phyloP scores from a whole-genome alignment of 495 filamentous ascomycete genomes.

The Stereocaulon alpinum region DNA sequence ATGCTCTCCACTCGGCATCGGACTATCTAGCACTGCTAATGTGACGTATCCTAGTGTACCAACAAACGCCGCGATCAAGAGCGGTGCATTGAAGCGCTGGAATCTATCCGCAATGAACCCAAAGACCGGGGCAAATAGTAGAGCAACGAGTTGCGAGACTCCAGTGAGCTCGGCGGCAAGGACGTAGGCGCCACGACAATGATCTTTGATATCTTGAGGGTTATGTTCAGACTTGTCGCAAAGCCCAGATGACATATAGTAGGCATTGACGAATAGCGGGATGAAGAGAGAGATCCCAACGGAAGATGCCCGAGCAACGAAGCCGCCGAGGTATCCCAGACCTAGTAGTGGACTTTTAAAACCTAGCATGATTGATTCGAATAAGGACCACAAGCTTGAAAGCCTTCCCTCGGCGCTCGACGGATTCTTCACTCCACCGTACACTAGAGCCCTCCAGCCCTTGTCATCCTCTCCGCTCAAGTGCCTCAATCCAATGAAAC shows the following conservation, averaged over 20 bases:
- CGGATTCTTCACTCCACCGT: background rate
- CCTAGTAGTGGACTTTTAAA: conserved; percentile 65
- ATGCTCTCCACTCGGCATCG: conserved; percentile 50
- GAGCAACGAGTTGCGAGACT: conserved; percentile 72
- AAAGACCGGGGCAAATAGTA: conserved; percentile 77
- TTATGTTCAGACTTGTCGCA: conserved; percentile 46
- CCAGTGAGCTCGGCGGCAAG: conserved; percentile 79
- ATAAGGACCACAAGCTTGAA: conserved; percentile 29
- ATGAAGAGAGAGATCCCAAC: conserved; percentile 93
- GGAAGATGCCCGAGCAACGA: conserved; percentile 90
- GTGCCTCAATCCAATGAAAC: conserved; percentile 69
- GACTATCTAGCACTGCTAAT: conserved; percentile 60
- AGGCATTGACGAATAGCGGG: conserved; percentile 81
- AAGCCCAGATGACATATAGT: conserved; percentile 70
- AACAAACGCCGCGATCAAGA: conserved; percentile 56
- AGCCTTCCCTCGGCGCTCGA: background rate
- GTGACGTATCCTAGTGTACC: conserved; percentile 66
- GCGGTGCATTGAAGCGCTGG: conserved; percentile 55
- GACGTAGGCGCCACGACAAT: conserved; percentile 75
- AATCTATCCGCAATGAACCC: conserved; percentile 63
- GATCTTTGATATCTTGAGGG: conserved; percentile 56
- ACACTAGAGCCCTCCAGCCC: conserved; percentile 35
- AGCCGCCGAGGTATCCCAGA: conserved; percentile 84
- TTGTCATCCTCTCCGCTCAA: conserved; percentile 72
- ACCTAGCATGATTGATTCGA: conserved; percentile 60